Evolutionary conservation across 345 rosid species (phyloP), one percentile per base, ranked within the genome.

Genomic region (Barbarea vulgaris): DNA sequence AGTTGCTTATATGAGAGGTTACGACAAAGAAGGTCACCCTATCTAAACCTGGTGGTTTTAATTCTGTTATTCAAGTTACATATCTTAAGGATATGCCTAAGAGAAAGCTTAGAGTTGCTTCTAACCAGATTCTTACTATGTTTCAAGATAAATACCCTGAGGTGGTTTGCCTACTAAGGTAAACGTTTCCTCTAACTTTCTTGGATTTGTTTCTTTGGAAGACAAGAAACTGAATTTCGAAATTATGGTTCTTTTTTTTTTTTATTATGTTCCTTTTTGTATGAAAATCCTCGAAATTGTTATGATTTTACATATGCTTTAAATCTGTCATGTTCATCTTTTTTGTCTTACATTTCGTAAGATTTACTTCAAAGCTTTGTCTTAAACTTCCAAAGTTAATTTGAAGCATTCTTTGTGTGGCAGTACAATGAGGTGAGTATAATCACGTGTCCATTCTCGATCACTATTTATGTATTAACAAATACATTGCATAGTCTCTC

Each of bases 81-180:
- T 97, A 94, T 85, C 94, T 94, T 28, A 94, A 88, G 59, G 92
- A 90, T 77, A 94, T 94, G 98, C 97, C 98, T 22, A 91, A 90
- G 68, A 81, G 93, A 68, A 96, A 94, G 80, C 97, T 94, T 13
- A 81, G 98, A 62, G 91, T 85, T 36, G 97, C 92, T 48, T 94
- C 96, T 22, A 87, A 89, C 36, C 96, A 92, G 71, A 92, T 95
- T 72, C 86, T 95, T 17, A 88, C 97, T 52, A 83, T 95, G 30
- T 95, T 95, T 31, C 99, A 95, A 69, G 96, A 95, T 69, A 95
- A 95, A 81, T 95, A 95, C 80, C 99, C 99, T 19, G 99, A 95
- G 75, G 87, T 92, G 97, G 99, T 95, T 18, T 97, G n/a, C n/a
- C 99, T 69, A 89, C 96, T n/a, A 95, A 95, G 99, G 97, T 95